Evolutionary conservation across 73 alveolate species (phyloP).

Genomic region (Uronychia binucleata): DNA sequence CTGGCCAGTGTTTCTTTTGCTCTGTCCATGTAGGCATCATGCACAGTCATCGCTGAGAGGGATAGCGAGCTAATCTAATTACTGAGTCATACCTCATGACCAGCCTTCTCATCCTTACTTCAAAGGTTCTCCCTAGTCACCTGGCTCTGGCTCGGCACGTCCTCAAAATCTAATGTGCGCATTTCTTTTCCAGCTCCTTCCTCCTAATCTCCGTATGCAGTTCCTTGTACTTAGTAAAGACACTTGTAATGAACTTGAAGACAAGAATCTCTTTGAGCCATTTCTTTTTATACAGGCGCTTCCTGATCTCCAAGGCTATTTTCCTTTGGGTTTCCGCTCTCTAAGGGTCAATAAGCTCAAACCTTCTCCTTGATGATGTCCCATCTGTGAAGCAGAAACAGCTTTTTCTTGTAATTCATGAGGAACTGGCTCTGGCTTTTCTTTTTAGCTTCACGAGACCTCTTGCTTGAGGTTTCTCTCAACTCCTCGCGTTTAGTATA

Average conservation of each 20-base stretch:
- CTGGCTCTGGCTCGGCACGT: not conserved
- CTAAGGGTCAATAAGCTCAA: not conserved
- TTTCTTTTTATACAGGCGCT: not conserved
- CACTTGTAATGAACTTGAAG: not conserved
- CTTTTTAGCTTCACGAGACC: not conserved
- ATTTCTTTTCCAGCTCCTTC: not conserved
- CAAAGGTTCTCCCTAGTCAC: not conserved
- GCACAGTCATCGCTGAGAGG: not conserved
- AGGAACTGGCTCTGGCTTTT: not conserved
- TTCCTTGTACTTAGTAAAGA: not conserved
- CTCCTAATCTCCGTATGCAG: not conserved
- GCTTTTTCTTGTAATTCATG: not conserved
- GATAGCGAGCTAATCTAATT: not conserved
- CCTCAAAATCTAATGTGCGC: not conserved
- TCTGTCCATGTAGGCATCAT: not conserved
- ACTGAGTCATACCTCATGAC: not conserved
- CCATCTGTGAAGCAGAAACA: not conserved
- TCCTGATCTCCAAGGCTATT: not conserved
- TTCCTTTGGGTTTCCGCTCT: not conserved
- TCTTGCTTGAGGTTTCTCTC: not conserved
- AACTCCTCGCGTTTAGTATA: not conserved
- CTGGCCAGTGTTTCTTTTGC: not conserved
- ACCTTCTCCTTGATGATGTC: not conserved
- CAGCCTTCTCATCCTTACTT: not conserved
- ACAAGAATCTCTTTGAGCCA: not conserved